Evolutionary conservation across 1,284 basidiomycete species (phyloP).

Genomic region (Leccinum insolens): DNA sequence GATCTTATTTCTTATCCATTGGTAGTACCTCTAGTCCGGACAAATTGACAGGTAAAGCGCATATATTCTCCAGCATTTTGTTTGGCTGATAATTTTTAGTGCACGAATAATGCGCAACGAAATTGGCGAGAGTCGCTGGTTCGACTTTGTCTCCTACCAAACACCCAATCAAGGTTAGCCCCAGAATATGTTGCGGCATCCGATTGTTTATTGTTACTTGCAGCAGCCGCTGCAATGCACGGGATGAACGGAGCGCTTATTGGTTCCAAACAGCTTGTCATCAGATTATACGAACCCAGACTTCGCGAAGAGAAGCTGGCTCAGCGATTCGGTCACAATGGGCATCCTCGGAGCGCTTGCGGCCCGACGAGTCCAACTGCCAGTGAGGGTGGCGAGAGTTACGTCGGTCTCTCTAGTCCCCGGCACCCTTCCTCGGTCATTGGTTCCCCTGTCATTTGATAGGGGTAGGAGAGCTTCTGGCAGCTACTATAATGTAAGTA

Average conservation of each 20-base stretch:
- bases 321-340: constrained; percentile 73
- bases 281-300: constrained; percentile 89
- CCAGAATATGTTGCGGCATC: background rate
- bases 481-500: constrained; percentile 76
- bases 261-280: constrained; percentile 78
- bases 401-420: constrained; percentile 72
- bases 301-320: constrained; percentile 87
- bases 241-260: constrained; percentile 78
- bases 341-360: constrained; percentile 74
- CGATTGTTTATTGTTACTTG: constrained; percentile 1
- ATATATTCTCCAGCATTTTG: background rate
- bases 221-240: constrained; percentile 73
- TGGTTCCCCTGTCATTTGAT: constrained; percentile 61
- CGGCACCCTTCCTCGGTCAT: constrained; percentile 53
- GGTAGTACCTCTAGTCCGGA: constrained; percentile 58
- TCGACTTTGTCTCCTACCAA: constrained; percentile 94
- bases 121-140: constrained; percentile 81
- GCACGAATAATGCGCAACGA: constrained; percentile 95
- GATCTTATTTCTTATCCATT: constrained; percentile 18
- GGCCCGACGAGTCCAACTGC: constrained; percentile 81
- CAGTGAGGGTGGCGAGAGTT: constrained; percentile 78
- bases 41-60: constrained; percentile 76
- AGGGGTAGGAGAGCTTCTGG: constrained; percentile 75
- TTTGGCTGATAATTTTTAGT: constrained; percentile 42
- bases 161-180: constrained; percentile 77